Conservation (phyloP, 139 green algal species). For the Tetradesmus obliquus region DNA sequence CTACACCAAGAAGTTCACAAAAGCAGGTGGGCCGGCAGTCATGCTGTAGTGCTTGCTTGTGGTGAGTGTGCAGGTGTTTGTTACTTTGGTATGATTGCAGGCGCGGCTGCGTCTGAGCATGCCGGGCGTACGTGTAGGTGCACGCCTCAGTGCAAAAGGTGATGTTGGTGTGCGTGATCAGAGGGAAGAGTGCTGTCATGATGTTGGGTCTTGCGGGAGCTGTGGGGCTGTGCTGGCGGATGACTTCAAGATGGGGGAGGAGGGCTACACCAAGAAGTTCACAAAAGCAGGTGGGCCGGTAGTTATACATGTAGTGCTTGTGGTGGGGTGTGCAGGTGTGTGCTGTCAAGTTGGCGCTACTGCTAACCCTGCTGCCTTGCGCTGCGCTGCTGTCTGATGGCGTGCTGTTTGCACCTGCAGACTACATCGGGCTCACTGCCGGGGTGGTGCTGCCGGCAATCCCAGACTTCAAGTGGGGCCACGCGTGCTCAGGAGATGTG, state of each 20-base stretch:
- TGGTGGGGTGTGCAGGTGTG: no score
- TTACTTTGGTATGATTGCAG: no score
- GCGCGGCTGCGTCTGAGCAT: no score
- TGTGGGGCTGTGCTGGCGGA: neutral
- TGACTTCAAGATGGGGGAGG: slow-evolving; percentile 35
- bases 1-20: slow-evolving; percentile 3
- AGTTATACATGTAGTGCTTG: neutral
- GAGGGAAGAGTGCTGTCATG: no score
- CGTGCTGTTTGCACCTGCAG: neutral
- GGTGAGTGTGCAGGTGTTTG: no score
- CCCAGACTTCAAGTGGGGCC: slow-evolving; percentile 39
- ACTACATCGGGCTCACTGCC: slow-evolving; percentile 29
- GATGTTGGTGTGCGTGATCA: no score
- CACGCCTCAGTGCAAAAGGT: no score
- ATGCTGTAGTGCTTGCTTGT: no score
- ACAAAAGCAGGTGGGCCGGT: neutral
- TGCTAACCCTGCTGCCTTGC: neutral
- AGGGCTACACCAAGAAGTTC: slow-evolving; percentile 22
- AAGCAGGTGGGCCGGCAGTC: neutral
- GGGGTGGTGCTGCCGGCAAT: slow-evolving; percentile 15
- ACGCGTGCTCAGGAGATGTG: slow-evolving; percentile 9
- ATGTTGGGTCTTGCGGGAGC: no score
- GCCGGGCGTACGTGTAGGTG: no score
- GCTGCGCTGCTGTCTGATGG: neutral
- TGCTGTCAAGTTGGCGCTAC: no score